A percentile compares a stretch with the other conserved stretches of the same genome.
Evolutionary conservation across 1,284 basidiomycete species (phyloP).

Genomic region (Boletus smithii): DNA sequence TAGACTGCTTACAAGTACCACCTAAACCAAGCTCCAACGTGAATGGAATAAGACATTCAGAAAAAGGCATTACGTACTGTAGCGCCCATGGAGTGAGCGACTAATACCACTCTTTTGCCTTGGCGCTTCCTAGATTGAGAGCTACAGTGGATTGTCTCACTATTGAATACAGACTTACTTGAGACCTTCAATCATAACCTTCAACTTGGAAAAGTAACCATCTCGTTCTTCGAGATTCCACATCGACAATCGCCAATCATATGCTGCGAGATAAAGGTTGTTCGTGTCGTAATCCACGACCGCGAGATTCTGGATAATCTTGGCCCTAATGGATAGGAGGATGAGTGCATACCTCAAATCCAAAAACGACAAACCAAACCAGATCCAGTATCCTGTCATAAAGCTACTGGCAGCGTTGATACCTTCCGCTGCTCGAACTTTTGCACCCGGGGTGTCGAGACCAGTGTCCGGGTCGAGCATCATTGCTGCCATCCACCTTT

Average conservation of each 20-base stretch:
- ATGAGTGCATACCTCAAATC: constrained; percentile 1
- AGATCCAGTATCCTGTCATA: constrained; percentile 94
- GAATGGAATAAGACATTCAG: neutral
- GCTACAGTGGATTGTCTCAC: neutral
- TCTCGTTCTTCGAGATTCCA: constrained; percentile 92
- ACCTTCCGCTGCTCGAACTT: constrained; percentile 89
- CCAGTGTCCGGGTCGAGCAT: constrained; percentile 91
- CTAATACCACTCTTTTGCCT: constrained; percentile 81
- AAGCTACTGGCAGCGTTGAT: constrained; percentile 90
- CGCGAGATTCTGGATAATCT: constrained; percentile 92
- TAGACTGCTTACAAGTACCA: constrained; percentile 47
- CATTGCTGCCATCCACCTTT: constrained; percentile 86
- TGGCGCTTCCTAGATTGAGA: constrained; percentile 53
- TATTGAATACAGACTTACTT: constrained; percentile 44
- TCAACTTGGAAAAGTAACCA: constrained; percentile 88
- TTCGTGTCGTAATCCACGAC: constrained; percentile 90
- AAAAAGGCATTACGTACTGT: constrained; percentile 48
- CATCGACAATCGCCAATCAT: constrained; percentile 91
- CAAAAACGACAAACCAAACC: constrained; percentile 43
- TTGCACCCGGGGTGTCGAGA: constrained; percentile 85
- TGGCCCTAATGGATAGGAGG: constrained; percentile 53
- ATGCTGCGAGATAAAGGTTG: constrained; percentile 83
- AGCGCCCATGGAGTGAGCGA: constrained; percentile 88
- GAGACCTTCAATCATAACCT: constrained; percentile 82
- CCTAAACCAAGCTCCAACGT: constrained; percentile 29